Percentiles rank a stretch among this genome's conserved stretches.
Conservation (phyloP, 345 rosid species). For the Gossypium ekmanianum region DNA sequence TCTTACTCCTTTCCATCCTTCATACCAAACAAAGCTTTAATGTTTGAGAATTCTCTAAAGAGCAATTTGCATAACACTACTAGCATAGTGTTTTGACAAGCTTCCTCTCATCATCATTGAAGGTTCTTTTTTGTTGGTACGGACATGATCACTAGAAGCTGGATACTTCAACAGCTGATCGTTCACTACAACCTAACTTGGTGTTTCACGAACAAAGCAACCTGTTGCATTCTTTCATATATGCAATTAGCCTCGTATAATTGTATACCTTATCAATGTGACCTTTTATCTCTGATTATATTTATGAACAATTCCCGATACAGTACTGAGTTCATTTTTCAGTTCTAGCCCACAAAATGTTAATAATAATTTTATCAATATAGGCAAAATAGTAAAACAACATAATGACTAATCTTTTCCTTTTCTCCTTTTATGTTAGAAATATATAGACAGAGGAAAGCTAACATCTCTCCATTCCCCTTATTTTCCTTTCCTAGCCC, state of each 20-base stretch:
- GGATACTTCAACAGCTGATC: neutral
- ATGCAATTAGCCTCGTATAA: neutral
- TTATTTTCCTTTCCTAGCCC: neutral
- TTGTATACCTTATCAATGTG: neutral
- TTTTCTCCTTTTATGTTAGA: neutral
- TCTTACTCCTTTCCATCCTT: neutral
- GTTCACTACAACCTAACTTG: no score
- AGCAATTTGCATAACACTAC: neutral
- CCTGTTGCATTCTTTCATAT: neutral
- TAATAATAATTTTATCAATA: neutral
- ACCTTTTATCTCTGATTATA: neutral
- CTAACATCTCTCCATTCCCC: neutral
- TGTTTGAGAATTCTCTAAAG: neutral
- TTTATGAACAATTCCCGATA: neutral
- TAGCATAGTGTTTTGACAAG: neutral
- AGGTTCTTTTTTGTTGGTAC: neutral
- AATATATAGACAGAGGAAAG: neutral
- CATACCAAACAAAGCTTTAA: neutral
- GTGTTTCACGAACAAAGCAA: neutral
- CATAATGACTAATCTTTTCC: neutral
- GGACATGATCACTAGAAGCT: neutral
- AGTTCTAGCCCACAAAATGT: neutral
- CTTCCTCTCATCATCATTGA: neutral
- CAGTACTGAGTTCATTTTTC: neutral
- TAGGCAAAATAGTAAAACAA: constrained; percentile 4